Conservation (phyloP, 257 asterid species). For the Linderniella brevidens region DNA sequence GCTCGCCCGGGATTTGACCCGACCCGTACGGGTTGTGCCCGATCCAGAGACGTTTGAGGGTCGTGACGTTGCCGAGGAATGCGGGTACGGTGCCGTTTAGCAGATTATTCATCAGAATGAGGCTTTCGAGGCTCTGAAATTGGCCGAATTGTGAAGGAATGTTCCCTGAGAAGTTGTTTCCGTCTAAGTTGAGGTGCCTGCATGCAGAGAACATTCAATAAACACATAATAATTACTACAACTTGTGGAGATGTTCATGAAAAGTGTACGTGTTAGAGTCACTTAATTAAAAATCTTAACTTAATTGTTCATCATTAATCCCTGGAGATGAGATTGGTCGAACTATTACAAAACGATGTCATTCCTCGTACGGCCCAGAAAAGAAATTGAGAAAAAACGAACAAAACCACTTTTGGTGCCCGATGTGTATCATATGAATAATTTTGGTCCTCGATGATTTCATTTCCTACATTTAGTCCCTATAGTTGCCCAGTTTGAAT, state of each 20-base stretch:
- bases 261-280: not conserved
- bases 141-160: constrained; percentile 50
- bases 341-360: too few relatives aligned
- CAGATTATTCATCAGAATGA: constrained; percentile 31
- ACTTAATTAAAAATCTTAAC: too few relatives aligned
- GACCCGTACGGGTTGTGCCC: constrained; percentile 48
- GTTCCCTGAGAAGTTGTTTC: constrained; percentile 38
- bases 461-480: too few relatives aligned
- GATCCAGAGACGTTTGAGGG: constrained; percentile 25
- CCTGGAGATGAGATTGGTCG: too few relatives aligned
- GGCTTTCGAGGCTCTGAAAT: constrained; percentile 39
- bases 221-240: not conserved
- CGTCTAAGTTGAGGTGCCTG: constrained; percentile 45
- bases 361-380: too few relatives aligned
- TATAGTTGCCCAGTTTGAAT: too few relatives aligned
- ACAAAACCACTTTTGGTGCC: too few relatives aligned
- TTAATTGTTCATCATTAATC: too few relatives aligned
- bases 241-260: not conserved
- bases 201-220: not conserved
- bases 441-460: too few relatives aligned
- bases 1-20: constrained; percentile 37
- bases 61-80: constrained; percentile 43
- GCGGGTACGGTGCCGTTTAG: constrained; percentile 42
- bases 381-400: too few relatives aligned
- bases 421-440: too few relatives aligned